Evolutionary conservation across 73 alveolate genomes (phyloP).

Genomic region (Tetrahymena thermophila): DNA sequence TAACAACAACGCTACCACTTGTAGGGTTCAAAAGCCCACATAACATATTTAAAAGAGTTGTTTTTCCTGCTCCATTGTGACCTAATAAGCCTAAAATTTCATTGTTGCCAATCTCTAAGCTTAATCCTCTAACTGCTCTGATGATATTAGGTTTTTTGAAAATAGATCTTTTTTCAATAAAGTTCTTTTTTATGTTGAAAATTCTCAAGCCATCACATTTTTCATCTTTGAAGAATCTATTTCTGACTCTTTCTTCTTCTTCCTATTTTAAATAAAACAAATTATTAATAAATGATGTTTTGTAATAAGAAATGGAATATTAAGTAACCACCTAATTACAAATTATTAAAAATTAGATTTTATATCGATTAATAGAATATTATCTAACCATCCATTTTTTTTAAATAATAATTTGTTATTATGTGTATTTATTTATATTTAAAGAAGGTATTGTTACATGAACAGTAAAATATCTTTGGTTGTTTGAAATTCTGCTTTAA

Average conservation of each 20-base stretch:
- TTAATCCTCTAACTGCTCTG: not conserved
- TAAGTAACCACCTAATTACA: too few species aligned
- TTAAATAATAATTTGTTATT: too few species aligned
- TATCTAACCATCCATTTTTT: too few species aligned
- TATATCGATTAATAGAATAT: too few species aligned
- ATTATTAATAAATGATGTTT: not conserved
- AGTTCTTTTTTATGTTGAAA: not conserved
- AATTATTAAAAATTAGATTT: too few species aligned
- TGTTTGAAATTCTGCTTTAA: not conserved
- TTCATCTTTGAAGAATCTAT: not conserved
- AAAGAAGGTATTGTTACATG: not conserved
- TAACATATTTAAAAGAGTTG: slow-evolving; percentile 22
- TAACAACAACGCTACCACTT: slow-evolving; percentile 1
- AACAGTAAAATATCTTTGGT: not conserved
- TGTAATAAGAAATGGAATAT: too few species aligned
- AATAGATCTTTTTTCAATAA: not conserved
- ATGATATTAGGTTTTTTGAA: not conserved
- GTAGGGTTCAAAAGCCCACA: not conserved
- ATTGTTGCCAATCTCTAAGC: slow-evolving; percentile 1
- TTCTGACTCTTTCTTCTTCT: not conserved
- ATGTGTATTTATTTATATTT: too few species aligned
- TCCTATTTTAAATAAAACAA: not conserved
- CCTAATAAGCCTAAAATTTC: slow-evolving; percentile 27
- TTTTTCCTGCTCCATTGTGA: slow-evolving; percentile 42
- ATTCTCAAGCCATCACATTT: not conserved